Evolutionary conservation across 1,284 basidiomycete genomes (phyloP).

Genomic region (Phellinidium pouzarii): DNA sequence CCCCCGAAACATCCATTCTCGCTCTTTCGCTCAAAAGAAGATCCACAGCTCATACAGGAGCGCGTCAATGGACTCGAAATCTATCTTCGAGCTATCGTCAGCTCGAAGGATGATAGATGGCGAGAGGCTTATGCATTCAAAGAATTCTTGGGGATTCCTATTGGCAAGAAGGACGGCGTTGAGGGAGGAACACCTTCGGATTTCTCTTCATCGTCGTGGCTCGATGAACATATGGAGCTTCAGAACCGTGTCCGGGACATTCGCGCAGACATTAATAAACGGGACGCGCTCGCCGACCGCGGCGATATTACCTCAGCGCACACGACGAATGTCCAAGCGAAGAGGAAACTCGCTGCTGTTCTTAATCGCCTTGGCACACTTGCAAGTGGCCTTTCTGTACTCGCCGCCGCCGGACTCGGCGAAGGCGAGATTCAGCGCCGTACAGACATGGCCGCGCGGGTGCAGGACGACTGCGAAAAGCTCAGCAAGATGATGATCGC

Average conservation of each 20-base stretch:
- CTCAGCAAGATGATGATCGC: conserved; percentile 72
- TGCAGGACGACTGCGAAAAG: conserved; percentile 84
- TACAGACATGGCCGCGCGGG: conserved; percentile 73
- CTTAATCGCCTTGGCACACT: conserved; percentile 64
- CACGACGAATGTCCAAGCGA: conserved; percentile 74
- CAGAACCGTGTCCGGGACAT: conserved; percentile 71
- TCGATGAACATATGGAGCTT: conserved; percentile 76
- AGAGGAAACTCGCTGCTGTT: conserved; percentile 73
- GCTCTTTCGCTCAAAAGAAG: conserved; percentile 33
- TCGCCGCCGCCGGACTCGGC: conserved; percentile 64
- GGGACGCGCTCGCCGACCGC: conserved; percentile 73
- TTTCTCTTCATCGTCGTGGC: conserved; percentile 75
- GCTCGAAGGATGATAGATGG: conserved; percentile 78
- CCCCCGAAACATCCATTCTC: conserved; percentile 79
- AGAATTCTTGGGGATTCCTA: conserved; percentile 81
- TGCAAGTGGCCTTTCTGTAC: conserved; percentile 60
- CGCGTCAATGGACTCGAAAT: conserved; percentile 69
- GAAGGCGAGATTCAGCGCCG: conserved; percentile 80
- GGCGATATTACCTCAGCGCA: conserved; percentile 74
- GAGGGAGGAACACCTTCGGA: conserved; percentile 31
- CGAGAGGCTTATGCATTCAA: conserved; percentile 73
- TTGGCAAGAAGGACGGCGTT: conserved; percentile 41
- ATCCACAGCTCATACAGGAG: conserved; percentile 57
- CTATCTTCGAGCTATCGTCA: conserved; percentile 84
- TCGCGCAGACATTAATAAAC: conserved; percentile 78